Evolutionary conservation across 1,139 yeast species (phyloP), one percentile per base, ranked within the genome.

Genomic region (Petasospora rhodanensis): DNA sequence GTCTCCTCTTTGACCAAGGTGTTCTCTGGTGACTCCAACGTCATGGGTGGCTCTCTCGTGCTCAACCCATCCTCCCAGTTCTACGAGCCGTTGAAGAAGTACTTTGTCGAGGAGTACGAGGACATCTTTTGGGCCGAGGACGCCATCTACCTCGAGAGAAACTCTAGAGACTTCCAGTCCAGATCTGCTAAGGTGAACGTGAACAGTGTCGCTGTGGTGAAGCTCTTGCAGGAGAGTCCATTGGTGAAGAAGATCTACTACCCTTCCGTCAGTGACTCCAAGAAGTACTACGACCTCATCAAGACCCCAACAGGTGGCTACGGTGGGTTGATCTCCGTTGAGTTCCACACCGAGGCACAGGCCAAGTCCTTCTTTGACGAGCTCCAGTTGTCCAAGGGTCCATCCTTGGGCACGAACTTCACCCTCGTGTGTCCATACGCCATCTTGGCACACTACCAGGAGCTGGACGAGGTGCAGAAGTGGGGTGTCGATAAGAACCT

Each of bases 341-440:
- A 83, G 8, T 86, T 91, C 60, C 62, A 76, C 34, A 68, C 77
- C 8, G 77, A 82, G 8, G 62, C 66, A 10, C 77, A 76, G 46
- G 95, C 96, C 0, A 68, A 70, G 27, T 65, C 64, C 18, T 91
- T 91, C 55, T 91, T 82, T 62, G 83, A 91, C 57, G 68, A 76
- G 4, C 72, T 84, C 30, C 67, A 73, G 31, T 63, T 89, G 37
- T 85, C 91, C 43, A 91, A 91, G 58, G 97, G 97, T 3, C 97
- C 97, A 4, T 83, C 95, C 13, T 68, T 91, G 47, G 97, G 97
- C 5, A 87, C 97, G 1, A 91, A 86, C 58, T 86, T 87, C 62
- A 86, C 97, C 0, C 66, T 89, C 49, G 89, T 86, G 5, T 86
- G 95, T 53, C 97, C 97, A 7, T 91, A 91, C 58, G 74, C 96